These are phyloP conservation scores for Ophiostoma piceae DNA, from an alignment of 2,329 filamentous ascomycete species.

Conservation along the genomic window DNA sequence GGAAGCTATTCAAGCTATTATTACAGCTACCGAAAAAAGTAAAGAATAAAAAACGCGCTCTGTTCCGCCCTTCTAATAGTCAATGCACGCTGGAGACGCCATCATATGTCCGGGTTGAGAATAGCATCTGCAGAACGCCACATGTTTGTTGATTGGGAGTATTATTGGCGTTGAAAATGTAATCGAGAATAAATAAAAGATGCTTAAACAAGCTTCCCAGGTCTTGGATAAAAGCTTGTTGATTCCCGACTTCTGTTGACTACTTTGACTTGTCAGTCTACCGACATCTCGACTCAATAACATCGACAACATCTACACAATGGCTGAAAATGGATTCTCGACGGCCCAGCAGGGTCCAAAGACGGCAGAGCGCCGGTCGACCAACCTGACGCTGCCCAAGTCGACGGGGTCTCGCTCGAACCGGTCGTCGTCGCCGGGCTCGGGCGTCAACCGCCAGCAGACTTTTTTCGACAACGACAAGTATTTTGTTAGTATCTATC, in stretches of 20 bases:
- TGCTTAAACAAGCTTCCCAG: background rate
- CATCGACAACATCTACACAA: background rate
- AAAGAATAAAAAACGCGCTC: background rate
- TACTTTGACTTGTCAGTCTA: background rate
- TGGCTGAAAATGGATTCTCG: background rate
- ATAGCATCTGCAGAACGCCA: background rate
- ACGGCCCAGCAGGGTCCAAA: background rate
- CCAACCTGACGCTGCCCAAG: background rate
- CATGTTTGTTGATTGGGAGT: background rate
- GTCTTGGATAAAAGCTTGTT: slow-evolving; percentile 4
- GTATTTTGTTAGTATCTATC: too few relatives aligned
- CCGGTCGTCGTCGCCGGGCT: background rate
- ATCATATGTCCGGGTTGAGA: background rate
- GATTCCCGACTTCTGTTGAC: background rate
- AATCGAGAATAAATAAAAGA: too few relatives aligned
- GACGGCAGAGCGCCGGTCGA: background rate
- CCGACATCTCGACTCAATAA: background rate
- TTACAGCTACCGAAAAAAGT: too few relatives aligned
- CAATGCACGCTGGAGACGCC: background rate
- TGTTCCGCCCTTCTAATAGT: background rate
- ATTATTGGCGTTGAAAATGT: too few relatives aligned
- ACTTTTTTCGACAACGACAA: background rate
- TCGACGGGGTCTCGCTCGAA: background rate
- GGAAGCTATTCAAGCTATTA: too few relatives aligned
- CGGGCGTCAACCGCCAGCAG: background rate